Evolutionary conservation across 805 yeast species (phyloP), one percentile per base, ranked within the genome.

Genomic region (Wickerhamomyces queroliae): DNA sequence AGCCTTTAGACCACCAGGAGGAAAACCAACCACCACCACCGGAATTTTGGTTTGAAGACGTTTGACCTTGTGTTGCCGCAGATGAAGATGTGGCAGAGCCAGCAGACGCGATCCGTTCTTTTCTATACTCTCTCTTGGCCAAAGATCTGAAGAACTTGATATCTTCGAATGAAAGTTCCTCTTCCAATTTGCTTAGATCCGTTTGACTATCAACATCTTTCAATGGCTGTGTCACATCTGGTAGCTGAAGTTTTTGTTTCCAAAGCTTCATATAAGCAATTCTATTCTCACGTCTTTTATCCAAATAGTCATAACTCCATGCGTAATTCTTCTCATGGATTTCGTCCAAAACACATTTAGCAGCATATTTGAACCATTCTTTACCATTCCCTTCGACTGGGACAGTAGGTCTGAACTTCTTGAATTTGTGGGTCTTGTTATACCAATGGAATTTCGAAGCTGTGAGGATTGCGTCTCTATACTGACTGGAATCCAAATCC

Each of bases 251-350:
- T 47, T 79, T 76, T 40, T 63, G 52, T 46, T 77, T 81, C 87
- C 90, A 91, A 0, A 87, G 62, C 12, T 56, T 56, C 15, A 84
- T 71, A 59, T 93, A 93, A 1, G 66, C 61, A 37, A 70, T 74
- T 51, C 96, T 68, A 55, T 83, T 80, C 44, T 85, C 85, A 46
- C 95, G 67, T 53, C 95, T 72, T 36, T 69, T 70, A 35, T 75
- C 74, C 49, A 91, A 77, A 53, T 75, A 75, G 4, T 74, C 93
- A 99, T 99, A 95, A 26, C 88, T 79, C 95, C 96, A 86, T 51
- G 75, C 77, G 49, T 79, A 74, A 55, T 85, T 78, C 51, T 73
- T 77, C 43, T 87, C 93, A 51, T 85, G 95, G 29, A 93, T 80
- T 55, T 89, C 96, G 41, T 78, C 69, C 33, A 77, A 61, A 3